These are phyloP conservation scores for Odontarrhena argentea DNA, from an alignment of 345 rosid species.

Conservation along the genomic window DNA sequence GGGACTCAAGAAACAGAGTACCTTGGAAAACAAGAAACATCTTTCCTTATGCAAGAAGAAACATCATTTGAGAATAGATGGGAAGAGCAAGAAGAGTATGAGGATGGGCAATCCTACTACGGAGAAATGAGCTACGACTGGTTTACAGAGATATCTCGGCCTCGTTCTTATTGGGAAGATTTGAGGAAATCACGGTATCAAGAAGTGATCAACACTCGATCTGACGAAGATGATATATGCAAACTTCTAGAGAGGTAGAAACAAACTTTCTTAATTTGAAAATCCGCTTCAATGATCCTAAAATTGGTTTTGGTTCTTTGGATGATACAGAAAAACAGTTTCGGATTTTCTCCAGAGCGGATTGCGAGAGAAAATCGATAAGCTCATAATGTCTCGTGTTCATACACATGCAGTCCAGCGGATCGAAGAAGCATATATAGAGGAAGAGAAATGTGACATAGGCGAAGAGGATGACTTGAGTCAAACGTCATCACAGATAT, in stretches of 20 bases:
- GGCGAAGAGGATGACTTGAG: constrained; percentile 40
- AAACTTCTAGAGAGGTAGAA: constrained; percentile 72
- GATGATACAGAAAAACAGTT: constrained; percentile 65
- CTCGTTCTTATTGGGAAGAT: constrained; percentile 83
- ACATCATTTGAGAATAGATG: constrained; percentile 33
- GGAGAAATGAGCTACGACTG: constrained; percentile 56
- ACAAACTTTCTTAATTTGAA: not conserved
- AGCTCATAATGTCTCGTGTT: constrained; percentile 52
- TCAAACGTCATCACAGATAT: constrained; percentile 48
- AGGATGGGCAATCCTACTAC: constrained; percentile 33
- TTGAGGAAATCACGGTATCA: constrained; percentile 67
- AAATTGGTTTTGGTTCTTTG: not conserved
- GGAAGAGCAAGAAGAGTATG: constrained; percentile 46
- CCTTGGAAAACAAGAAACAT: constrained; percentile 25
- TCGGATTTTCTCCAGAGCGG: constrained; percentile 73
- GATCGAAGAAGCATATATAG: constrained; percentile 23
- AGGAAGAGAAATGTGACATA: constrained; percentile 35
- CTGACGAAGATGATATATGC: constrained; percentile 64
- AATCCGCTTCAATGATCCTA: not conserved
- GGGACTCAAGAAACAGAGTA: not conserved
- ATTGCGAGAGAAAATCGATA: constrained; percentile 69
- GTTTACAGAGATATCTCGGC: constrained; percentile 72
- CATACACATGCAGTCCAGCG: constrained; percentile 49
- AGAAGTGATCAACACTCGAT: constrained; percentile 56
- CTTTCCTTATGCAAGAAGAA: constrained; percentile 29